Base-by-base conservation (phyloP, 495 filamentous ascomycete species). In the Neurospora sp. region DNA sequence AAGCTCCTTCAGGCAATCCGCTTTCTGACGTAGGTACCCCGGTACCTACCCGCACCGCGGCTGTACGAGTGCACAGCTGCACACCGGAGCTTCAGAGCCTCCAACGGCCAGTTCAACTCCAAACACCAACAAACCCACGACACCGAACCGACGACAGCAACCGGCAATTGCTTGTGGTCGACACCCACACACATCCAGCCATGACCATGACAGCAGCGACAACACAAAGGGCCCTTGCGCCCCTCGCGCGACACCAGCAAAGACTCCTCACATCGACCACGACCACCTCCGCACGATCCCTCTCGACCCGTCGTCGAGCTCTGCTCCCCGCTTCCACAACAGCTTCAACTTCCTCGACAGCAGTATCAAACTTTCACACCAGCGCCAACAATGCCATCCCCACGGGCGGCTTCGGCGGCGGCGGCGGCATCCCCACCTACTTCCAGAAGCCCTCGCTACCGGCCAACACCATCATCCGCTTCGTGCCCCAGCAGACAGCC, bases 401-500 rank as follows among this genome's bases (percentile, higher is more conserved):
- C 10, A 39, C 69, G 19, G 39, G 72, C 70, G 54, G 81, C 71
- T 69, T 79, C 39, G 76, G 79, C 17, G 75, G 74, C 76, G 76
- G 79, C 28, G 76, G 75, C 73, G 62, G 81, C n/a, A 85, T 85
- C 71, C 82, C 85, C 10, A 84, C 85, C 28, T 89, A 89, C 78
- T 89, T 89, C 81, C 85, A 88, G 72, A 83, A 84, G 71, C 82
- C 85, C 39, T 85, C 85, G 19, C 85, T 97, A 36, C 96, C 96
- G 31, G 91, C 94, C 72, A 99, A 98, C 84, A 98, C 96, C 34
- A 86, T 99, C 76, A 87, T 99, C 75, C 93, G 94, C 72, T 99
- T 99, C 85, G 96, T 99, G 37, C 96, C 96, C 11, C 96, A 99
- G 82, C 96, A 98, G 85, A 97, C 95, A 72, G 96, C 96, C 85